A percentile compares a stretch with the other conserved stretches of the same genome.
These are phyloP conservation scores for Dactylellina drechsleri DNA, from an alignment of 2,329 filamentous ascomycete species.

Conservation along the genomic window DNA sequence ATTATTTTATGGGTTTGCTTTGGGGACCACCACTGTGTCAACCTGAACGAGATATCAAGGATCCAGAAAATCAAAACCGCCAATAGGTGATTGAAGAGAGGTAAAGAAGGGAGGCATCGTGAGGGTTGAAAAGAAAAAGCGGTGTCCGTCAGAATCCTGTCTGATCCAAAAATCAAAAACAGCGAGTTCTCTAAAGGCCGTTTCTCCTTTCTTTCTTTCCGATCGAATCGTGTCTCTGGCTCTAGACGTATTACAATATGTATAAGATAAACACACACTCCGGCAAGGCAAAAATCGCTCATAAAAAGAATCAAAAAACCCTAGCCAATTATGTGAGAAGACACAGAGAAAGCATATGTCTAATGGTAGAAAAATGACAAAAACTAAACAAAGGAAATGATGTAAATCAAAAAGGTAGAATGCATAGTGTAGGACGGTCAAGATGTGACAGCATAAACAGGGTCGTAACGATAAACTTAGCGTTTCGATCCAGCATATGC, in stretches of 20 bases:
- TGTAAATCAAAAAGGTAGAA: constrained; percentile 13
- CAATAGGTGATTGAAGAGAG: constrained; percentile 9
- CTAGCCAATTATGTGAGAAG: constrained; percentile 40
- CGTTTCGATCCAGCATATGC: constrained; percentile 69
- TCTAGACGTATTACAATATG: constrained; percentile 55
- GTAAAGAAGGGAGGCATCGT: constrained; percentile 30
- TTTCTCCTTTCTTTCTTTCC: constrained; percentile 35
- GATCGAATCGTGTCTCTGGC: constrained; percentile 49
- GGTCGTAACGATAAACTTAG: constrained; percentile 63
- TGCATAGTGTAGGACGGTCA: constrained; percentile 10
- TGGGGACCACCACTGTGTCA: constrained; percentile 47
- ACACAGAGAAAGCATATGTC: constrained; percentile 41
- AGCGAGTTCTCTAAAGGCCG: constrained; percentile 32
- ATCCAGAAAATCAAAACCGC: constrained; percentile 46
- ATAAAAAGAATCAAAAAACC: constrained; percentile 32
- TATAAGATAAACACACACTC: constrained; percentile 36
- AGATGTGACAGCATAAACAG: constrained; percentile 1
- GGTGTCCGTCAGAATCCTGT: constrained; percentile 44
- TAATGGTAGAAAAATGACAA: constrained; percentile 32
- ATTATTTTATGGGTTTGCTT: constrained; percentile 28
- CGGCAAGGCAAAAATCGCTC: constrained; percentile 32
- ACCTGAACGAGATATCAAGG: constrained; percentile 32
- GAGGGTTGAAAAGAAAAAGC: constrained; percentile 14
- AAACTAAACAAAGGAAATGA: constrained; percentile 51
- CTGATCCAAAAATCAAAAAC: constrained; percentile 30